Evolutionary conservation across 441 rosid genomes (phyloP).

Genomic region (Pelargonium australe): DNA sequence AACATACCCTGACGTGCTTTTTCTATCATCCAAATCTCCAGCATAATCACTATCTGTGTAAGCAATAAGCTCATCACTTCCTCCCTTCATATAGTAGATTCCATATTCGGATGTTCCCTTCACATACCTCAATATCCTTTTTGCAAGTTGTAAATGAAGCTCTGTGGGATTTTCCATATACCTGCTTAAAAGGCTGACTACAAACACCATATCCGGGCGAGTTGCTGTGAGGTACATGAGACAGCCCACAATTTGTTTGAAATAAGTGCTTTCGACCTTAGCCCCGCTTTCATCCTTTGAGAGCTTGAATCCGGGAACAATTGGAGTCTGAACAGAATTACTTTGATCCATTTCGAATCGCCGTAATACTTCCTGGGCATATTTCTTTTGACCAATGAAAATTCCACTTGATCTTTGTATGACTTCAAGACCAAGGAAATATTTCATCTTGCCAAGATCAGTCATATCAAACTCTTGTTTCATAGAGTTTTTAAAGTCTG

Average conservation of each 20-base stretch:
- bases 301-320: neutral
- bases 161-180: neutral
- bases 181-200: neutral
- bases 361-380: neutral
- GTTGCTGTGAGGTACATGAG: neutral
- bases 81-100: neutral
- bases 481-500: neutral
- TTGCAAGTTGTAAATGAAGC: neutral
- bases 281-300: neutral
- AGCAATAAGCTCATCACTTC: neutral
- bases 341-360: neutral
- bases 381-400: neutral
- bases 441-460: neutral
- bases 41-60: neutral
- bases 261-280: neutral
- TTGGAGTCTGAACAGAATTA: neutral
- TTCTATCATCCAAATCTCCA: neutral
- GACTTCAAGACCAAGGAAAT: neutral
- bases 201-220: neutral
- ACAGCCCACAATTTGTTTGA: neutral
- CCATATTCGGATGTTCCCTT: neutral
- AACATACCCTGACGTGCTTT: too few relatives aligned
- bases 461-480: slow-evolving; percentile 10
- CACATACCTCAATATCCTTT: neutral
- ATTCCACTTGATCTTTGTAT: neutral